Base-by-base conservation (phyloP, 2,329 filamentous ascomycete genomes). In the Fusarium liriodendri region DNA sequence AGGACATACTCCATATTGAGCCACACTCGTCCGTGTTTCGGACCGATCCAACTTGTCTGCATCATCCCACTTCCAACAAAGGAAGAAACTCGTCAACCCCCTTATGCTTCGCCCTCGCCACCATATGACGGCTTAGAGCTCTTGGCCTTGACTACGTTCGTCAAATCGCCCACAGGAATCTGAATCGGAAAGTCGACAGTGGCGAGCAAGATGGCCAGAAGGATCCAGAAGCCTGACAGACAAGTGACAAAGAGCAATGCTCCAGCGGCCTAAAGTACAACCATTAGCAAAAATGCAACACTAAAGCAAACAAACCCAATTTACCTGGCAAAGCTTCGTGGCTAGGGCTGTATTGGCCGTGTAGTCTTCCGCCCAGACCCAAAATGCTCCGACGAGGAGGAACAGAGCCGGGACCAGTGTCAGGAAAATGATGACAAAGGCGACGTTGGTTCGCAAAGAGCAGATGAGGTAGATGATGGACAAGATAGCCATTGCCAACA, bases 371-470 rank as follows among this genome's bases (percentile, higher is more conserved):
- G 89, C 89, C n/a, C 86, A 74, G 11, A 88, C 80, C 85, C 88
- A 92, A 80, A 90, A 93, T 0, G 87, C 86, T 1, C 85, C 90
- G 0, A 91, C 86, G 32, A 94, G 84, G n/a, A 90, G 83, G 8
- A 80, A 80, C 76, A 94, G 93, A 2, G 86, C 83, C 5, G 89
- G 77, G 11, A 88, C 80, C 8, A 94, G 87, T 0, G 84, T 85
- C 62, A 90, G 75, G 84, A 94, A 94, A 79, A 94, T 92, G 58
- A 90, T 73, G 72, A 93, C 87, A 82, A 94, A 93, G 79, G 90
- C 86, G n/a, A 93, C 67, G 79, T 95, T 95, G 14, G 92, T 94
- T 33, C 93, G 89, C 9, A 94, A 83, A 0, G 92, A 87, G 81
- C 91, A 92, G 77, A 94, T 85, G 59, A 94, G 83, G 83, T 89